Evolutionary conservation across 345 rosid species (phyloP), one percentile per base, ranked within the genome.

Genomic region (Erysimum cheiranthoides): DNA sequence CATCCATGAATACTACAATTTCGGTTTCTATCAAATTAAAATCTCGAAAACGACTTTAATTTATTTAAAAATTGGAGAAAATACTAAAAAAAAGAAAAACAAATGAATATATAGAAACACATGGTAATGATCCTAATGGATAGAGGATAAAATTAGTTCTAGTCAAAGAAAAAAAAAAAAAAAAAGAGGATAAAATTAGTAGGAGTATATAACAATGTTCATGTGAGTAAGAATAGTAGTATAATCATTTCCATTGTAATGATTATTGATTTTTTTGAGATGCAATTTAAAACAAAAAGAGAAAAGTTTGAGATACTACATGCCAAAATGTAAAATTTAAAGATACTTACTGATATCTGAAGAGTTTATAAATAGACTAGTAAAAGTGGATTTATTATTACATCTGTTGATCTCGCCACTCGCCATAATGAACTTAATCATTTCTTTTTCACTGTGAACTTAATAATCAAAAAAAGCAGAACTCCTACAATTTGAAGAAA

Each of bases 311-410:
- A 50, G 66, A 59, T 59, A 56, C 40, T 45, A 73, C 7, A 74
- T 74, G 73, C 66, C 78, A 66, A 74, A 74, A 66, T 57, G 51
- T 54, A 62, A 42, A 54, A 28, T 13, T 5, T 27, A 14, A 27
- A 53, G 51, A 68, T 25, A 51, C 9, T 38, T 14, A 35, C 61
- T 75, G 73, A 75, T 50, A 60, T 45, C 47, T 75, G 73, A 75
- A 68, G 38, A 75, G 73, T 61, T 68, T 75, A 75, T 14, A 35
- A 75, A 53, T 75, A 75, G 79, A 59, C 45, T 67, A 39, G 73
- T 68, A 18, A 51, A 47, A 38, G 60, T 17, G 28, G 16, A 47
- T 16, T 47, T 58, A 74, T 66, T 66, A 35, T 46, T 66, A 66
- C 70, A 5, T 62, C 61, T 40, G 70, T 51, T 16, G 10, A 72